Evolutionary conservation across 352 stramenopile species (phyloP), one percentile per base, ranked within the genome.

Genomic region (Pythium coloratum): DNA sequence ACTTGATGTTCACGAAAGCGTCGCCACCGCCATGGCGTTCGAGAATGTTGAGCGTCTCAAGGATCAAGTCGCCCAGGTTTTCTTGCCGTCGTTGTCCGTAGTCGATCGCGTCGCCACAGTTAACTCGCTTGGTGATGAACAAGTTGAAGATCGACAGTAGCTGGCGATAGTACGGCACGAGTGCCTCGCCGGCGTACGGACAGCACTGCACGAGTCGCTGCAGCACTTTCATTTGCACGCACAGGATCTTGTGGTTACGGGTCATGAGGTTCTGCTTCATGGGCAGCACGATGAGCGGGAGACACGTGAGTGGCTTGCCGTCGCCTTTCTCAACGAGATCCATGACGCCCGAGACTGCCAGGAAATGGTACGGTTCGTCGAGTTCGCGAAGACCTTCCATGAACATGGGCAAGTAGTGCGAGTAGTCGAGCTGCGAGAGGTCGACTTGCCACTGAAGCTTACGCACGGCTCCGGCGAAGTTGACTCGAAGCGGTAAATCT

Each of bases 1-100:
- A 82, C 80, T 99, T 99, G 67, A 98, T 98, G 76, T 98, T 97
- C 67, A 96, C 88, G 60, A 97, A 97, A 0, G 92, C 92, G 34
- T 98, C 85, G 0, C 83, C 65, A 0, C 92, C 92, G 3, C 92
- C 92, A 28, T 87, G 72, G 50, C 75, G 84, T 65, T 98, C 92
- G 30, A 98, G 77, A n/a, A 96, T 65, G 54, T 96, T 81, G 38
- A 98, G 80, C 26, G 92, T 98, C 58, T 97, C 82, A 26, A 90
- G 72, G 63, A 98, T 95, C 47, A 96, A 73, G 58, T 97, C 89
- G 34, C 91, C 92, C 10, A 98, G 68, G 58, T 97, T 92, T 53
- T 95, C 86, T 34, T 94, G 84, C 32, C 91, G 86, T 34, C 90
- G 84, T 69, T 98, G 94, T 1, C 72, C 87, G 59, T 97, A 98